A percentile compares a stretch with the other conserved stretches of the same genome.
These are phyloP conservation scores for Coniochaeta prunicola DNA, from an alignment of 2,329 filamentous ascomycete genomes.

Conservation along the genomic window DNA sequence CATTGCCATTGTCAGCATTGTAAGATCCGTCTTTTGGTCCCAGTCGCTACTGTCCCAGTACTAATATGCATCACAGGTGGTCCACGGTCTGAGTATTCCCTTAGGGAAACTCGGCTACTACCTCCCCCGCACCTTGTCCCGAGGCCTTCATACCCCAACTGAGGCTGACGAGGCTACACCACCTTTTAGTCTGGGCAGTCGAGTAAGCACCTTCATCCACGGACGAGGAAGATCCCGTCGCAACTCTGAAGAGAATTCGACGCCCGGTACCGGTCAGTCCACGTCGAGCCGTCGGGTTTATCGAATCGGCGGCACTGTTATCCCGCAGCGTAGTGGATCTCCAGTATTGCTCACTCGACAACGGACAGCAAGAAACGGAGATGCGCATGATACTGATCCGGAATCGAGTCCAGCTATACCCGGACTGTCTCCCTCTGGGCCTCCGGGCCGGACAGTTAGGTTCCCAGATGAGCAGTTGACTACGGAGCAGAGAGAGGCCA, in stretches of 20 bases:
- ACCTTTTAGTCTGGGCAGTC: slow-evolving; percentile 21
- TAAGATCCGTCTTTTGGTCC: slow-evolving; percentile 35
- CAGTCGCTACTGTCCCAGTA: background rate
- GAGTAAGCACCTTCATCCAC: slow-evolving; percentile 18
- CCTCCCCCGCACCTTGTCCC: slow-evolving; percentile 56
- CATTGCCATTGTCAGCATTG: slow-evolving; percentile 72
- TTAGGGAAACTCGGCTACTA: slow-evolving; percentile 60
- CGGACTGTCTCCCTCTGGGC: background rate
- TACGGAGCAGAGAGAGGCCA: background rate
- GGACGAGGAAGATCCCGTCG: slow-evolving; percentile 10
- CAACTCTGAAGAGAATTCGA: slow-evolving; percentile 5
- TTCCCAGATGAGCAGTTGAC: slow-evolving; percentile 31
- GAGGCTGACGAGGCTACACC: slow-evolving; percentile 11
- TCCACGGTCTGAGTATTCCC: slow-evolving; percentile 78
- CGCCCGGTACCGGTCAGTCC: slow-evolving; percentile 8
- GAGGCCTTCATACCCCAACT: slow-evolving; percentile 21
- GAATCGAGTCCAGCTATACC: background rate
- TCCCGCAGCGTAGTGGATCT: slow-evolving; percentile 11
- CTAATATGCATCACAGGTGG: slow-evolving; percentile 38
- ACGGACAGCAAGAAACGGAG: background rate
- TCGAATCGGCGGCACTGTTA: slow-evolving; percentile 32
- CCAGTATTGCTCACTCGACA: background rate
- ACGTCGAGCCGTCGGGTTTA: slow-evolving; percentile 22
- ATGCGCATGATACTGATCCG: background rate
- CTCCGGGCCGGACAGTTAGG: slow-evolving; percentile 29